A percentile compares a stretch with the other conserved stretches of the same genome.
Evolutionary conservation across 1,284 basidiomycete genomes (phyloP).

Genomic region (Ceratobasidium sp.): DNA sequence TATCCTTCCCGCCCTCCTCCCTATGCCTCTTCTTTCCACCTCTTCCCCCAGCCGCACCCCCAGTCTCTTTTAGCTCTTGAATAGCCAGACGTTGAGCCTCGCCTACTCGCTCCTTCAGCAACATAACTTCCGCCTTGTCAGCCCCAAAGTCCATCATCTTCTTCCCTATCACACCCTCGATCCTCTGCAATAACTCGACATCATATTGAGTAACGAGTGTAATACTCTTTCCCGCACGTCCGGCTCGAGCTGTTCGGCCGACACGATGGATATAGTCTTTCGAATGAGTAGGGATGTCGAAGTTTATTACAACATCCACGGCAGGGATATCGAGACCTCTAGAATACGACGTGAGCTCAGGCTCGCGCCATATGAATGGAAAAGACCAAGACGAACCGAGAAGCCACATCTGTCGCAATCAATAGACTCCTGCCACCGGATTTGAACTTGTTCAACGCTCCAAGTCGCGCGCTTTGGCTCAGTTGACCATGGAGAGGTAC

Average conservation of each 20-base stretch:
- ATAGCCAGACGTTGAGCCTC: constrained; percentile 87
- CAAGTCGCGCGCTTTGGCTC: constrained; percentile 90
- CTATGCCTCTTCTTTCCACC: constrained; percentile 63
- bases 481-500: constrained; percentile 97
- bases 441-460: constrained; percentile 97
- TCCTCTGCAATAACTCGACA: constrained; percentile 94
- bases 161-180: constrained; percentile 90
- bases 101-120: constrained; percentile 88
- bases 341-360: constrained; percentile 29
- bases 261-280: constrained; percentile 99
- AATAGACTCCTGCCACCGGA: constrained; percentile 90
- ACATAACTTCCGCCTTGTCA: constrained; percentile 88
- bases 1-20: constrained; percentile 60
- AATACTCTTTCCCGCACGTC: constrained; percentile 93
- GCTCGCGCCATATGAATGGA: constrained; percentile 14
- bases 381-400: constrained; percentile 26
- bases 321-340: constrained; percentile 96
- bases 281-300: constrained; percentile 96
- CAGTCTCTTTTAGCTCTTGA: constrained; percentile 70
- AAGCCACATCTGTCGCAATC: constrained; percentile 96
- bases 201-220: constrained; percentile 99
- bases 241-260: constrained; percentile 95
- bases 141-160: constrained; percentile 92
- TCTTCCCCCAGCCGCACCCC: constrained; percentile 62
- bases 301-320: constrained; percentile 98